These are phyloP conservation scores for Solanum pinnatisectum DNA, from an alignment of 257 asterid genomes.

Conservation along the genomic window DNA sequence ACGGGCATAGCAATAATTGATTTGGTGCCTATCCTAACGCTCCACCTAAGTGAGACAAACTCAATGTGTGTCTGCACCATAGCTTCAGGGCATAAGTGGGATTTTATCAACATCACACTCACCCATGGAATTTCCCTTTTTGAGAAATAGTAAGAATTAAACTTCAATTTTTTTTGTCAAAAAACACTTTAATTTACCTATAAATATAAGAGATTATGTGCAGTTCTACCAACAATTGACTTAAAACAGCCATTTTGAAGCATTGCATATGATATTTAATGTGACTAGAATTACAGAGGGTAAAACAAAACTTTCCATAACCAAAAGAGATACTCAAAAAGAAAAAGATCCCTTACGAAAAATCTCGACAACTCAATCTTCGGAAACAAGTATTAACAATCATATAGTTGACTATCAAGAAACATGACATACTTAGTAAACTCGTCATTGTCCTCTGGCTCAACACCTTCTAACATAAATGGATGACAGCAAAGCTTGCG, in stretches of 20 bases:
- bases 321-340: neutral
- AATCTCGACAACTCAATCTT: neutral
- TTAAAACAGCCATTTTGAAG: neutral
- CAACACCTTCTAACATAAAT: slow-evolving; percentile 98
- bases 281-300: neutral
- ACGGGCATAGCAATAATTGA: neutral
- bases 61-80: neutral
- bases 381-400: neutral
- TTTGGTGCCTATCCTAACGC: neutral
- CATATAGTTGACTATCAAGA: neutral
- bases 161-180: neutral
- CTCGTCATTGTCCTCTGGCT: slow-evolving; percentile 78
- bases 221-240: neutral
- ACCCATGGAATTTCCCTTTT: neutral
- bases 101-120: neutral
- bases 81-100: neutral
- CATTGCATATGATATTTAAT: neutral
- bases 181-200: neutral
- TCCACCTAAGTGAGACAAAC: neutral
- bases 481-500: slow-evolving; percentile 99
- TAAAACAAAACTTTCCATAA: neutral
- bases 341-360: neutral
- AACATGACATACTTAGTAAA: slow-evolving; percentile 53
- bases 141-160: neutral
- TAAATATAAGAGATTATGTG: neutral